phyloP scores from a whole-genome alignment of 306 rosid species.

The Quercus rubra region DNA sequence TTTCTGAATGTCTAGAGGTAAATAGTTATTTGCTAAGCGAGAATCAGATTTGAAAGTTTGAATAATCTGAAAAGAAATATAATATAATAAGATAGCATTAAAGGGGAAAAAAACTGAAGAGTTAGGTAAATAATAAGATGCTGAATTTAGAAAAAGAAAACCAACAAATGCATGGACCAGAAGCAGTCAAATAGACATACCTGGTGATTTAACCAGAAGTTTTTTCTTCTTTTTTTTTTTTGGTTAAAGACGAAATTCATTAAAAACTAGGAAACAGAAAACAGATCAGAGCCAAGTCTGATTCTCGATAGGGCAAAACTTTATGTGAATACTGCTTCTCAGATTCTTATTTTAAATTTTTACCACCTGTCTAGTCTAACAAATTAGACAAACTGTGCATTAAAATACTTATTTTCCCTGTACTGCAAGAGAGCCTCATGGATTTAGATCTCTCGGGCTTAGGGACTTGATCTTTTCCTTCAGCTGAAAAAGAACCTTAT shows the following conservation, averaged over 20 bases:
- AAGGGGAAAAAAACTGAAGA: constrained; percentile 3
- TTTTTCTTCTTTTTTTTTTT: not conserved
- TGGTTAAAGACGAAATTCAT: too few species aligned
- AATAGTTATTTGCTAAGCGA: constrained; percentile 82
- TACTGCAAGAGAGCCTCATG: too few species aligned
- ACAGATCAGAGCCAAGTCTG: too few species aligned
- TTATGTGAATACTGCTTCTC: fast-evolving
- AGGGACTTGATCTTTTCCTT: too few species aligned
- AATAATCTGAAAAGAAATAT: constrained; percentile 50
- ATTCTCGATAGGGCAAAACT: too few species aligned
- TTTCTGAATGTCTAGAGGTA: constrained; percentile 83
- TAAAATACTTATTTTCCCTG: too few species aligned
- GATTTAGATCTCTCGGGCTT: too few species aligned
- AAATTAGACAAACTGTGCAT: fast-evolving
- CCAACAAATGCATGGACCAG: constrained; percentile 13
- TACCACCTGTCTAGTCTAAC: too few species aligned
- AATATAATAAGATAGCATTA: constrained; percentile 18
- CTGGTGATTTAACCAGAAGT: constrained; percentile 57
- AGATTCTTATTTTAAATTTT: too few species aligned
- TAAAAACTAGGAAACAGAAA: too few species aligned
- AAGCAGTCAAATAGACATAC: constrained; percentile 39
- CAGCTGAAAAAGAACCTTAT: too few species aligned
- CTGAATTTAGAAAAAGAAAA: not conserved
- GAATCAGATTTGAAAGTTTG: constrained; percentile 91
- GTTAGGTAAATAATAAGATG: not conserved